These are phyloP conservation scores for Salix exigua DNA, from an alignment of 345 rosid species.

Conservation along the genomic window DNA sequence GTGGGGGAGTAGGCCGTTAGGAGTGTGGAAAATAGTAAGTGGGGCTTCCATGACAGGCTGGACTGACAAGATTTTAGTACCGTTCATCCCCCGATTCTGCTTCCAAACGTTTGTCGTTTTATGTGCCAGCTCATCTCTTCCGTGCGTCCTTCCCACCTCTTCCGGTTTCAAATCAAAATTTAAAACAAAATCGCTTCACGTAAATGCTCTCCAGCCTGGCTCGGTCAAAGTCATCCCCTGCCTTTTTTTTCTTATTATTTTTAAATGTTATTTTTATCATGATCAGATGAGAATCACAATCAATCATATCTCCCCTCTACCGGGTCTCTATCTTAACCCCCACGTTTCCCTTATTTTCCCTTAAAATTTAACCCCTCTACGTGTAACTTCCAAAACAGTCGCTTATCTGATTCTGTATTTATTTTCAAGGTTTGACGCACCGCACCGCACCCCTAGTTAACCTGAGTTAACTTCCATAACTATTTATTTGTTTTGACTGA, in stretches of 20 bases:
- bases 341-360: not conserved
- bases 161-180: not conserved
- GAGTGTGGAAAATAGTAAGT: not conserved
- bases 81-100: slow-evolving; percentile 40
- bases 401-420: not conserved
- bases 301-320: not conserved
- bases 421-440: no score
- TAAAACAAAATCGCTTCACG: not conserved
- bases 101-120: slow-evolving; percentile 47
- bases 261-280: not conserved
- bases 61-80: slow-evolving; percentile 39
- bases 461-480: not conserved
- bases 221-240: slow-evolving; percentile 31
- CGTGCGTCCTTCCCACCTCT: slow-evolving; percentile 32
- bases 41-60: slow-evolving; percentile 44
- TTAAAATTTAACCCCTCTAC: not conserved
- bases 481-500: not conserved
- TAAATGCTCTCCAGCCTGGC: slow-evolving; percentile 58
- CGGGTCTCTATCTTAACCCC: not conserved
- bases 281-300: slow-evolving; percentile 16
- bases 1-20: slow-evolving; percentile 27
- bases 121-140: slow-evolving; percentile 39
- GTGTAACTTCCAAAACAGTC: slow-evolving; percentile 34
- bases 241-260: not conserved
- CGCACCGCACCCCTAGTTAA: no score